Conservation (phyloP, 192 early-diverging fungal species). For the Chytriomyces sp. region DNA sequence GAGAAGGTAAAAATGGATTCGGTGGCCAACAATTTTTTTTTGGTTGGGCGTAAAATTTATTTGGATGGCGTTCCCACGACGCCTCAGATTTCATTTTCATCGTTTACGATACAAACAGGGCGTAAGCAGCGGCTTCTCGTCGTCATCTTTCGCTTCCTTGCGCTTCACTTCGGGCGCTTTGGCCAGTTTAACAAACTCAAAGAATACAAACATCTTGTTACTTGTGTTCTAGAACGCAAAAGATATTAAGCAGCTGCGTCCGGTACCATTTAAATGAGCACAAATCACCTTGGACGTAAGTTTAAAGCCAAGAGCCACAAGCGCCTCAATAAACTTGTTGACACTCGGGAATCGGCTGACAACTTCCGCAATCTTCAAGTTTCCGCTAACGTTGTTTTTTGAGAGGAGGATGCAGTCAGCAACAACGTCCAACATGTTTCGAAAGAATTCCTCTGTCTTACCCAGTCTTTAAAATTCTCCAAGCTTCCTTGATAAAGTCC, state of each 20-base stretch:
- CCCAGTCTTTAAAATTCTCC: slow-evolving; percentile 79
- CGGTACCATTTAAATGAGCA: not conserved
- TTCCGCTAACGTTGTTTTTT: slow-evolving; percentile 63
- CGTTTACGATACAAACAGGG: slow-evolving; percentile 52
- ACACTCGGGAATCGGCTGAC: slow-evolving; percentile 85
- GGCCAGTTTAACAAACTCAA: slow-evolving; percentile 75
- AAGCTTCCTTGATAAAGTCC: slow-evolving; percentile 88
- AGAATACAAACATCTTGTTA: slow-evolving; percentile 96
- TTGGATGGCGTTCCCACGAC: not conserved
- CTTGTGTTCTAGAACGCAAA: slow-evolving; percentile 60
- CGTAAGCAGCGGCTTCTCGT: slow-evolving; percentile 35
- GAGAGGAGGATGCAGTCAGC: not conserved
- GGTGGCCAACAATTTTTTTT: no score
- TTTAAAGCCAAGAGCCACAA: slow-evolving; percentile 80
- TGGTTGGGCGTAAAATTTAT: not conserved
- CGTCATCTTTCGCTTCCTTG: not conserved
- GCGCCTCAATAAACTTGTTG: slow-evolving; percentile 72
- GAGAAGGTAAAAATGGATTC: no score
- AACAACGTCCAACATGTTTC: not conserved
- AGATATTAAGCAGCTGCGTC: not conserved
- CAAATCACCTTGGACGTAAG: slow-evolving; percentile 64
- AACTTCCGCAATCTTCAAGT: slow-evolving; percentile 93
- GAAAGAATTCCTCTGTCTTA: slow-evolving; percentile 39
- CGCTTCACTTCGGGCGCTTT: slow-evolving; percentile 9
- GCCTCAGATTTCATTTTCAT: not conserved